A percentile compares a stretch with the other conserved stretches of the same genome.
phyloP scores from a whole-genome alignment of 441 rosid species.

The Eruca vesicaria region DNA sequence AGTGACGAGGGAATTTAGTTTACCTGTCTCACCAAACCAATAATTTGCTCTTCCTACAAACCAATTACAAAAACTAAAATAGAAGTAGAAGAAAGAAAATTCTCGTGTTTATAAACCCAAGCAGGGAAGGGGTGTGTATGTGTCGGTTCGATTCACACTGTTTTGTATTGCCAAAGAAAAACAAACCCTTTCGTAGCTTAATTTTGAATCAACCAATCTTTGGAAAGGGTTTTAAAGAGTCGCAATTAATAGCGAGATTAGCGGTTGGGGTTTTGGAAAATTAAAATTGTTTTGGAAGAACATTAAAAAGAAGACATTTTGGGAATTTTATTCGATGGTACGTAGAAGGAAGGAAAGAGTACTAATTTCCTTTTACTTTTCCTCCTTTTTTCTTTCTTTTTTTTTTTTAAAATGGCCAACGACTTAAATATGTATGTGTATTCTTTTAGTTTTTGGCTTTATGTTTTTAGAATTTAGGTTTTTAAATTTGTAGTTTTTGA shows the following conservation, averaged over 20 bases:
- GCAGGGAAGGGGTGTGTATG: background rate
- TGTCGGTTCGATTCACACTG: conserved; percentile 22
- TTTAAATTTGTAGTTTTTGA: background rate
- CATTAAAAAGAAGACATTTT: background rate
- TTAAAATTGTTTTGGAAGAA: background rate
- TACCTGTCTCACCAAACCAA: conserved; percentile 13
- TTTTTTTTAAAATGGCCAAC: background rate
- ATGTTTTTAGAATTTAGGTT: background rate
- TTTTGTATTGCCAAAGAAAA: background rate
- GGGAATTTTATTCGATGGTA: background rate
- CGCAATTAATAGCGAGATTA: background rate
- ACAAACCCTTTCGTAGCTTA: background rate
- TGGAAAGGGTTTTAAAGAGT: background rate
- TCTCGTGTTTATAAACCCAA: background rate
- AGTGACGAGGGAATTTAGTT: background rate
- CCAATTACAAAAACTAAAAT: background rate
- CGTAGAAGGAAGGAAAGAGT: background rate
- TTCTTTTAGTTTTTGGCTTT: background rate
- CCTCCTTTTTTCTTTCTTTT: background rate
- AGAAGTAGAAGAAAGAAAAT: background rate
- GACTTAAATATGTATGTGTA: background rate
- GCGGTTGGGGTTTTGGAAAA: background rate
- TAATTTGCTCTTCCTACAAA: background rate
- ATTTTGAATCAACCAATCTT: background rate
- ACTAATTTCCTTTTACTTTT: no score